phyloP scores from a whole-genome alignment of 2,329 filamentous ascomycete genomes.

The Mariannaea elegans region DNA sequence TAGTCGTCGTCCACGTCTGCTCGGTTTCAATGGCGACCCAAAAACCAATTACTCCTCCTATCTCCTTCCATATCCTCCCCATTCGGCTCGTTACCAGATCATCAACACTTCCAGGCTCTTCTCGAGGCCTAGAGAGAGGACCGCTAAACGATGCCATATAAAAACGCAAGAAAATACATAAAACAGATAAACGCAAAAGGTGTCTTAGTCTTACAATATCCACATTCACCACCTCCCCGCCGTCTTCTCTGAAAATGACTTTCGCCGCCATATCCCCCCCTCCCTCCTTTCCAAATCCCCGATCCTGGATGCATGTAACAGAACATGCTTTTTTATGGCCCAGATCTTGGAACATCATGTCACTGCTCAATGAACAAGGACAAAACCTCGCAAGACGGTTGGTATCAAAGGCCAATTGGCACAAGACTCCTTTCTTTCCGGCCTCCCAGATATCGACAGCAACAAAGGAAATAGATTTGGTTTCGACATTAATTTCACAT shows the following conservation, averaged over 20 bases:
- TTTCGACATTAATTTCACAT: slow-evolving; percentile 39
- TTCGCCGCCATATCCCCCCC: slow-evolving; percentile 36
- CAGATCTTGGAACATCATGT: slow-evolving; percentile 43
- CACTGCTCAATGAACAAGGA: slow-evolving; percentile 45
- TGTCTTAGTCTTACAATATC: slow-evolving; percentile 46
- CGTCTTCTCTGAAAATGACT: slow-evolving; percentile 35
- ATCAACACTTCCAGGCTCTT: slow-evolving; percentile 12
- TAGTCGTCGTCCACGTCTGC: slow-evolving; percentile 32
- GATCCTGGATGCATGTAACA: slow-evolving; percentile 53
- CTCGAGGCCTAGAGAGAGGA: slow-evolving; percentile 15
- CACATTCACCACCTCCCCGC: slow-evolving; percentile 32
- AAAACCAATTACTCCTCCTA: slow-evolving; percentile 38
- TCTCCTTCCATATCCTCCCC: slow-evolving; percentile 18
- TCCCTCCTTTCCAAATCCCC: slow-evolving; percentile 42
- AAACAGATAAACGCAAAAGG: slow-evolving; percentile 31
- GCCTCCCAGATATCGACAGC: slow-evolving; percentile 35
- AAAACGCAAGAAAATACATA: slow-evolving; percentile 25
- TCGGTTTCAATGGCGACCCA: slow-evolving; percentile 38
- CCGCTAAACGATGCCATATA: slow-evolving; percentile 26
- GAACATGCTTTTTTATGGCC: slow-evolving; percentile 55
- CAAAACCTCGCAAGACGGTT: slow-evolving; percentile 39
- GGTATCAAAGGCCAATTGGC: slow-evolving; percentile 44
- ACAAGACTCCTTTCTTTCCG: slow-evolving; percentile 43
- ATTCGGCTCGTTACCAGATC: slow-evolving; percentile 18
- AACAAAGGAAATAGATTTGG: slow-evolving; percentile 41